These are phyloP conservation scores for Viola pubescens DNA, from an alignment of 441 rosid genomes.

Conservation along the genomic window DNA sequence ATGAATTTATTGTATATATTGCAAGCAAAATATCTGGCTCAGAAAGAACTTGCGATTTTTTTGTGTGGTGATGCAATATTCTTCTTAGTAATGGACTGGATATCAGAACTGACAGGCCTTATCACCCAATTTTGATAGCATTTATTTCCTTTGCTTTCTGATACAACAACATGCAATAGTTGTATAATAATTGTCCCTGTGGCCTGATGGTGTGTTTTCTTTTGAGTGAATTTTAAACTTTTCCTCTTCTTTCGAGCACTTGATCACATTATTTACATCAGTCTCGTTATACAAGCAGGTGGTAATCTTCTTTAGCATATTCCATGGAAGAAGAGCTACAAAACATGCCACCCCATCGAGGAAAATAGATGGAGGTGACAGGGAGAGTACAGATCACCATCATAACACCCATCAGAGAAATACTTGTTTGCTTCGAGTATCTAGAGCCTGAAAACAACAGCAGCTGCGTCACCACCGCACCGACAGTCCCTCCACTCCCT, in stretches of 20 bases:
- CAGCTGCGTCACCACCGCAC: constrained; percentile 60
- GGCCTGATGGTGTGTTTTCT: too few species aligned
- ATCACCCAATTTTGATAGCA: too few species aligned
- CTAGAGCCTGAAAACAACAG: constrained; percentile 52
- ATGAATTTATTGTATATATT: too few species aligned
- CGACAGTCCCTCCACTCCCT: constrained; percentile 73
- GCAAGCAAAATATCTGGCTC: too few species aligned
- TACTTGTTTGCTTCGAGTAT: constrained; percentile 48
- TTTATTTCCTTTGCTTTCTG: too few species aligned
- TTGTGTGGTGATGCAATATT: too few species aligned
- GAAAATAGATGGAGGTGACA: constrained; percentile 46
- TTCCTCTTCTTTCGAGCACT: background rate
- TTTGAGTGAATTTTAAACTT: too few species aligned
- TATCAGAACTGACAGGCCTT: too few species aligned
- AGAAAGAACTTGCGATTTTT: too few species aligned
- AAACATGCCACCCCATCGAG: constrained; percentile 55
- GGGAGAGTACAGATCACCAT: constrained; percentile 44
- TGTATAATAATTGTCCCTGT: too few species aligned
- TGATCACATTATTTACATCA: background rate
- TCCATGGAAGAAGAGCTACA: constrained; percentile 31
- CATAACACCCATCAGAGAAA: constrained; percentile 79
- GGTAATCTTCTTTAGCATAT: constrained; percentile 15
- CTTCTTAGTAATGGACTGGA: too few species aligned
- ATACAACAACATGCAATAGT: too few species aligned
- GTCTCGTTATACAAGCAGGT: constrained; percentile 16